Evolutionary conservation across 352 stramenopile species (phyloP).

Genomic region (Phytophthora pistaciae): DNA sequence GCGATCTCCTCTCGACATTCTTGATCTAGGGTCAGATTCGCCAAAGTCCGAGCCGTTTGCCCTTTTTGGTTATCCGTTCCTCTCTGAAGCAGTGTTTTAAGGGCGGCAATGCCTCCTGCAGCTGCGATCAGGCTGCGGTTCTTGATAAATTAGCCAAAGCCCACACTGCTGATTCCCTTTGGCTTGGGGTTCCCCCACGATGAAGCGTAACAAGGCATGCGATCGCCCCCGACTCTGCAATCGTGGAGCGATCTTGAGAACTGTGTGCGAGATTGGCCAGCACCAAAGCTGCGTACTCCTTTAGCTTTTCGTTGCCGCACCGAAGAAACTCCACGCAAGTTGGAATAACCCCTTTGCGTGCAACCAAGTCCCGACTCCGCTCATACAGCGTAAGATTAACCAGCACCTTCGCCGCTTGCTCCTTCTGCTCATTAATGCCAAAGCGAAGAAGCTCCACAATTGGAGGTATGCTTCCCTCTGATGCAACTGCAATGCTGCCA

Average conservation of each 20-base stretch:
- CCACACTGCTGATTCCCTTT: neutral
- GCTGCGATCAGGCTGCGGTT: neutral
- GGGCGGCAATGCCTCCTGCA: neutral
- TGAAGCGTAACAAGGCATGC: neutral
- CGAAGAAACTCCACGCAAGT: neutral
- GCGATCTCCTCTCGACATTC: too few species aligned
- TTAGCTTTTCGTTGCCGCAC: neutral
- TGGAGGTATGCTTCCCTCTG: neutral
- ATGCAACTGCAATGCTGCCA: neutral
- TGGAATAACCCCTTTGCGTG: neutral
- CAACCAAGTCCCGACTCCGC: neutral
- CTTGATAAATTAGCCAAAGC: neutral
- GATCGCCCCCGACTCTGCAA: conserved; percentile 2
- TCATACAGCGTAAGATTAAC: neutral
- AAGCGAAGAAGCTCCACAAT: neutral
- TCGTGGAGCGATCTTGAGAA: neutral
- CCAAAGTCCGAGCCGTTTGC: too few species aligned
- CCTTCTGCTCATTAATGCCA: neutral
- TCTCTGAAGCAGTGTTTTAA: neutral
- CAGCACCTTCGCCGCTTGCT: neutral
- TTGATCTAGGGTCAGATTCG: too few species aligned
- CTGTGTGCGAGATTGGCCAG: neutral
- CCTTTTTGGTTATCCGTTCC: too few species aligned
- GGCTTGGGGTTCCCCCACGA: neutral
- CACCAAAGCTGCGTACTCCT: neutral